These are phyloP conservation scores for Ottelia alismoides DNA, from an alignment of 106 monocot genomes.

Conservation along the genomic window DNA sequence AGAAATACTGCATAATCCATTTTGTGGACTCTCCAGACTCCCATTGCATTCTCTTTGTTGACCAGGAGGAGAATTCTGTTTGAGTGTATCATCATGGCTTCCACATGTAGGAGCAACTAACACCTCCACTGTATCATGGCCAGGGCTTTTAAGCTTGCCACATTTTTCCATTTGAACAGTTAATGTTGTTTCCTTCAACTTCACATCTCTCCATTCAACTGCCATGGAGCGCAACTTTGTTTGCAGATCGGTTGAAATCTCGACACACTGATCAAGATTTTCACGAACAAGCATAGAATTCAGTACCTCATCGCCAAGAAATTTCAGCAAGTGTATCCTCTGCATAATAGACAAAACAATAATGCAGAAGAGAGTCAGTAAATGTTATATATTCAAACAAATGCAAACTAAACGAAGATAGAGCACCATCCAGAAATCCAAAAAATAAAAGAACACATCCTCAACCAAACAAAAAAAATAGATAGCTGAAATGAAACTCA, in stretches of 20 bases:
- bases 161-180: slow-evolving; percentile 22
- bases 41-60: too few species aligned
- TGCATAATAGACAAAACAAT: too few species aligned
- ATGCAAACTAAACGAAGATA: background rate
- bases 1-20: too few species aligned
- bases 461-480: too few species aligned
- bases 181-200: slow-evolving; percentile 59
- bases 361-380: too few species aligned
- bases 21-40: too few species aligned
- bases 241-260: slow-evolving; percentile 65
- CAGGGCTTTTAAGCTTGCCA: slow-evolving; percentile 12
- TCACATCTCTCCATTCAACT: slow-evolving; percentile 72
- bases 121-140: background rate
- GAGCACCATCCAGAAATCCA: background rate
- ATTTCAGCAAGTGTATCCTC: slow-evolving; percentile 82
- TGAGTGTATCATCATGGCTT: too few species aligned
- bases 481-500: too few species aligned
- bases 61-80: too few species aligned
- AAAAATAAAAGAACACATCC: too few species aligned
- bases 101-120: background rate
- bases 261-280: slow-evolving; percentile 78
- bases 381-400: too few species aligned
- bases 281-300: slow-evolving; percentile 75
- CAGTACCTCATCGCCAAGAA: slow-evolving; percentile 87
- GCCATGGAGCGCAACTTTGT: slow-evolving; percentile 49